These are phyloP conservation scores for Apophysomyces trapeziformis DNA, from an alignment of 371 early-diverging fungal genomes.

Conservation along the genomic window DNA sequence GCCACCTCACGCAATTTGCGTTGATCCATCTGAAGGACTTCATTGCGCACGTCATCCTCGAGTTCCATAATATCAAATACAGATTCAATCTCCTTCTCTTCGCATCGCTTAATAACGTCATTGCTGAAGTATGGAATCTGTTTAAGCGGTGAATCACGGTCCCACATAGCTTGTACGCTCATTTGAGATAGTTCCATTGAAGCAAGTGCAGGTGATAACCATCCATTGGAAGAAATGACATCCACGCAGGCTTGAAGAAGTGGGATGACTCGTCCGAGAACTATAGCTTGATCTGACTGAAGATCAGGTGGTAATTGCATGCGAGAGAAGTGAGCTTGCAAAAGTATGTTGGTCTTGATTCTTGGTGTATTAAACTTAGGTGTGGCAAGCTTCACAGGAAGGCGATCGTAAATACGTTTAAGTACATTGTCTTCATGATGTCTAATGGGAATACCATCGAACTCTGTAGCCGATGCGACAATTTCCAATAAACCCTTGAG, in stretches of 20 bases:
- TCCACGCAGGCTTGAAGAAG: constrained; percentile 95
- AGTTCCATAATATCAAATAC: constrained; percentile 95
- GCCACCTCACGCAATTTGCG: constrained; percentile 84
- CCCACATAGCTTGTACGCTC: constrained; percentile 97
- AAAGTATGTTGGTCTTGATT: constrained; percentile 86
- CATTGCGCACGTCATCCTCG: constrained; percentile 86
- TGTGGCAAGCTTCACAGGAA: constrained; percentile 72
- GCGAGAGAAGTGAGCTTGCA: constrained; percentile 96
- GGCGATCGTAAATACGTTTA: constrained; percentile 77
- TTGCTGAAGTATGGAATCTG: constrained; percentile 89
- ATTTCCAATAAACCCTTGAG: constrained; percentile 92
- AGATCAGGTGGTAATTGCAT: constrained; percentile 90
- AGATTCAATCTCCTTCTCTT: constrained; percentile 70
- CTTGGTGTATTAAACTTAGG: constrained; percentile 82
- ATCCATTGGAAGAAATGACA: constrained; percentile 91
- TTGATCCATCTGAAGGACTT: constrained; percentile 65
- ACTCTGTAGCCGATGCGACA: constrained; percentile 91
- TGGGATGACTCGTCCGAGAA: constrained; percentile 76
- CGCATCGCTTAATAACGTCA: constrained; percentile 72
- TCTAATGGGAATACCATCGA: constrained; percentile 88
- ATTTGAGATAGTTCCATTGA: constrained; percentile 97
- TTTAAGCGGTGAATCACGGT: constrained; percentile 86
- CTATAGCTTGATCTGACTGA: constrained; percentile 81
- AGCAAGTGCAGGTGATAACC: constrained; percentile 88
- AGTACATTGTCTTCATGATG: constrained; percentile 89